Conservation (phyloP, 73 alveolate genomes). For the Blepharisma japonicum region DNA sequence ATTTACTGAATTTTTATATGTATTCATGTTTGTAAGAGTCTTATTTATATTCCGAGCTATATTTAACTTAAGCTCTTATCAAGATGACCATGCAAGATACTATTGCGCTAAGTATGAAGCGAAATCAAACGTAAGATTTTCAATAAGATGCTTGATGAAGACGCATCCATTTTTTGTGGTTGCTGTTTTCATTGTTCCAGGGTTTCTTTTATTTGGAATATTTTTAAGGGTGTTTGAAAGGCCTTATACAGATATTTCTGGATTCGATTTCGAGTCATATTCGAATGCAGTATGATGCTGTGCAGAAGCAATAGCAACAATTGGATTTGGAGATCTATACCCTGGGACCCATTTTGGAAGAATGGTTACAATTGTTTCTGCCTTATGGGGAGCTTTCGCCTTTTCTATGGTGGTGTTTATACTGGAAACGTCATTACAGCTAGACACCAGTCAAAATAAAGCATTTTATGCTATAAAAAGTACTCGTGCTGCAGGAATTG, state of each 20-base stretch:
- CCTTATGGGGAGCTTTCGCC: conserved; percentile 74
- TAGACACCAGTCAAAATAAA: conserved; percentile 1
- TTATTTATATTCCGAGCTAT: conserved; percentile 43
- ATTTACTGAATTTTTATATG: conserved; percentile 39
- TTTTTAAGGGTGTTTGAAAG: conserved; percentile 29
- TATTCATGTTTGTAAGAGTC: conserved; percentile 53
- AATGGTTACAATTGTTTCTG: conserved; percentile 46
- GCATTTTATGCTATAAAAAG: conserved; percentile 27
- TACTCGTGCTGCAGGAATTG: not conserved
- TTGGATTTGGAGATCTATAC: conserved; percentile 72
- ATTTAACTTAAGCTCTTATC: conserved; percentile 51
- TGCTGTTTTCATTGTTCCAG: not conserved
- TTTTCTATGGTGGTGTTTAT: conserved; percentile 62
- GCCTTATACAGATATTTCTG: conserved; percentile 35
- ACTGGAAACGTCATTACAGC: conserved; percentile 29
- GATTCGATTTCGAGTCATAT: conserved; percentile 36
- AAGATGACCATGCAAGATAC: conserved; percentile 54
- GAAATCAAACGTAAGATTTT: not conserved
- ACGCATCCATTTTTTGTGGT: conserved; percentile 21
- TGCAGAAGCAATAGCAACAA: conserved; percentile 69
- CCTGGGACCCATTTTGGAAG: conserved; percentile 66
- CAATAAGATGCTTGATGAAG: conserved; percentile 21
- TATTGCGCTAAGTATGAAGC: not conserved
- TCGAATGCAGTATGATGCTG: conserved; percentile 46
- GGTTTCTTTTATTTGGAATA: not conserved